phyloP scores from a whole-genome alignment of 371 early-diverging fungal species.

The Lichtheimia corymbifera region DNA sequence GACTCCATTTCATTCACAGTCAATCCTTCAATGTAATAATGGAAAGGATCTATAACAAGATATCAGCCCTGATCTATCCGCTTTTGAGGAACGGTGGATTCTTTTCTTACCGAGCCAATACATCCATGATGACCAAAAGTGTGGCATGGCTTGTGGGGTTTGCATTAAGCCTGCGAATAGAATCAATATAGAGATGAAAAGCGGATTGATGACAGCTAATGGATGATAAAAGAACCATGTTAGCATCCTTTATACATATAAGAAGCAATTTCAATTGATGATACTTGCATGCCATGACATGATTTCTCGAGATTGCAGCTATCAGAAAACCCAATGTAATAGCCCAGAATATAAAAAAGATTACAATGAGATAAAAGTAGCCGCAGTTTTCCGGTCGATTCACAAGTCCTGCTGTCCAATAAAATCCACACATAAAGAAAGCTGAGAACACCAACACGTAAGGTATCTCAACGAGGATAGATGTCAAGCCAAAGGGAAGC shows the following conservation, averaged over 20 bases:
- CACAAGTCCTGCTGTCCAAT: constrained; percentile 64
- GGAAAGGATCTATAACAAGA: constrained; percentile 50
- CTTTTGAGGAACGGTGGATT: background rate
- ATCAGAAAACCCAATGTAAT: constrained; percentile 63
- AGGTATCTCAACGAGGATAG: constrained; percentile 55
- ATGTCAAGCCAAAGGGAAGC: constrained; percentile 55
- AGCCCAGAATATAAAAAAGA: constrained; percentile 56
- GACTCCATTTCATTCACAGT: constrained; percentile 67
- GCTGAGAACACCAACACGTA: constrained; percentile 51
- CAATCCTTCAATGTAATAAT: constrained; percentile 75
- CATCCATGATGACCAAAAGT: constrained; percentile 80
- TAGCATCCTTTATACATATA: background rate
- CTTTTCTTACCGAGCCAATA: constrained; percentile 62
- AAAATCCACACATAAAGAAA: constrained; percentile 52
- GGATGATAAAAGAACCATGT: background rate
- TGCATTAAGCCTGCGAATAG: constrained; percentile 78
- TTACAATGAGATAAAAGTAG: constrained; percentile 55
- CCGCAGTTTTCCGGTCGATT: constrained; percentile 36
- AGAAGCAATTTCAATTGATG: no score
- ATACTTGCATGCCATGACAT: constrained; percentile 29
- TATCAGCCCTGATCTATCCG: background rate
- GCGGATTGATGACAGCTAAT: constrained; percentile 64
- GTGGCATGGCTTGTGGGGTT: constrained; percentile 64
- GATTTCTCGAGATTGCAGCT: constrained; percentile 39
- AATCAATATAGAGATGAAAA: constrained; percentile 69